A percentile compares a stretch with the other conserved stretches of the same genome.
phyloP scores from a whole-genome alignment of 163 green algal genomes.

The Chlorella variabilis region DNA sequence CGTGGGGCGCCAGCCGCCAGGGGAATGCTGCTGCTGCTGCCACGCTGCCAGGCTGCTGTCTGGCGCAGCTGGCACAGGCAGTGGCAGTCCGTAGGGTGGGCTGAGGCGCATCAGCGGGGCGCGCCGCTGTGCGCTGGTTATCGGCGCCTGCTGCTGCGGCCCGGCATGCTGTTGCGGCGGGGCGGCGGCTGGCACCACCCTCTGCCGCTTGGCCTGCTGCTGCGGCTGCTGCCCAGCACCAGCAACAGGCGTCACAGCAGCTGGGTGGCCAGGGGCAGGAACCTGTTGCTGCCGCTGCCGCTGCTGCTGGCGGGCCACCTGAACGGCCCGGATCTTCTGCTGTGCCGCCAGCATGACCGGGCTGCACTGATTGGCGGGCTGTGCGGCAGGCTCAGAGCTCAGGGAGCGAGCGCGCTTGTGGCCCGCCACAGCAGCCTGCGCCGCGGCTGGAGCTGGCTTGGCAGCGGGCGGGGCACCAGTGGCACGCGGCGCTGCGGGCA shows the following conservation, averaged over 20 bases:
- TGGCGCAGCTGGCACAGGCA: no score
- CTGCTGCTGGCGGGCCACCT: constrained; percentile 7
- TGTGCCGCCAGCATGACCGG: constrained; percentile 9
- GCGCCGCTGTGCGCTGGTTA: background rate
- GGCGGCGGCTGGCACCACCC: background rate
- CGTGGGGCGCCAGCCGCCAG: background rate
- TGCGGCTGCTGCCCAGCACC: background rate
- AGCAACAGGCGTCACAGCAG: background rate
- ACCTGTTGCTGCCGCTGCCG: no score
- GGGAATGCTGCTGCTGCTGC: background rate
- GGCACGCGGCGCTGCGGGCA: background rate
- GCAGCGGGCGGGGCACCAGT: background rate
- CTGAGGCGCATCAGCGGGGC: background rate
- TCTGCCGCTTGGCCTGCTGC: background rate
- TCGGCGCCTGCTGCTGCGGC: background rate
- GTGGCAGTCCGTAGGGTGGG: no score
- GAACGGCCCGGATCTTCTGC: background rate
- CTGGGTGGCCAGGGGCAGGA: background rate
- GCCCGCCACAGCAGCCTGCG: background rate
- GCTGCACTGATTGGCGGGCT: background rate
- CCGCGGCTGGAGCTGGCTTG: background rate
- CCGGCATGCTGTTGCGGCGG: background rate
- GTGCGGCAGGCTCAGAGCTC: background rate
- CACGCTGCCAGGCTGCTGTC: background rate
- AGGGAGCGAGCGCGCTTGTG: background rate